Evolutionary conservation across 805 yeast genomes (phyloP).

Genomic region (Zygotorulaspora florentina): DNA sequence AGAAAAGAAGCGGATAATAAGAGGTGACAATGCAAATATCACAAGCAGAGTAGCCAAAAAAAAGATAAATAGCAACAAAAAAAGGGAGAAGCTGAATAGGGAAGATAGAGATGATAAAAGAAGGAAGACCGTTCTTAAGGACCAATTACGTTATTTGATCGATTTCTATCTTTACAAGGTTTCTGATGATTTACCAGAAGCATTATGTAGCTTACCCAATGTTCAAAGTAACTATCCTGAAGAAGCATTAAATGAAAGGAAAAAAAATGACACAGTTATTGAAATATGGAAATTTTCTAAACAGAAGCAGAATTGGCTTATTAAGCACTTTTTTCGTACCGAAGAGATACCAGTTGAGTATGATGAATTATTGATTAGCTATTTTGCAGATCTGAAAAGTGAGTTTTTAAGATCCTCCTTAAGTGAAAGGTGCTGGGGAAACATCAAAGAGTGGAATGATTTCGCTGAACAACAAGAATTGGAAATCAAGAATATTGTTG

Average conservation of each 20-base stretch:
- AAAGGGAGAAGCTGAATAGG: conserved; percentile 29
- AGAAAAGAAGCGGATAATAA: conserved; percentile 31
- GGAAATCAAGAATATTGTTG: conserved; percentile 24
- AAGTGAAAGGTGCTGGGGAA: conserved; percentile 18
- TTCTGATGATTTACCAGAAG: conserved; percentile 25
- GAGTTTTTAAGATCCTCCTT: conserved; percentile 18
- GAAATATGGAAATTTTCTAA: conserved; percentile 37
- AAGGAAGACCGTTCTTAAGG: conserved; percentile 26
- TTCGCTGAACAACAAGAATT: conserved; percentile 22
- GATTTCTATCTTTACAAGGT: conserved; percentile 31
- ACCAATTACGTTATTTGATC: conserved; percentile 34
- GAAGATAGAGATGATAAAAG: conserved; percentile 24
- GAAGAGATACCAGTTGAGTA: conserved; percentile 29
- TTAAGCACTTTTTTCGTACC: conserved; percentile 29
- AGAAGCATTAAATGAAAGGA: conserved; percentile 6
- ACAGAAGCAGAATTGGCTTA: conserved; percentile 36
- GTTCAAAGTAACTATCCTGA: conserved; percentile 22
- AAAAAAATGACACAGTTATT: conserved; percentile 17
- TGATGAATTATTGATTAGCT: conserved; percentile 27
- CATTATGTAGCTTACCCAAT: conserved; percentile 19
- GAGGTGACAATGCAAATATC: conserved; percentile 17
- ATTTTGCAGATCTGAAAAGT: conserved; percentile 22
- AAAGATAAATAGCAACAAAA: conserved; percentile 10
- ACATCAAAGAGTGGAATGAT: conserved; percentile 27
- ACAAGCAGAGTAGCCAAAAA: conserved; percentile 18